Base-by-base conservation (phyloP, 148 eudicot species). In the Pharnaceum exiguum region DNA sequence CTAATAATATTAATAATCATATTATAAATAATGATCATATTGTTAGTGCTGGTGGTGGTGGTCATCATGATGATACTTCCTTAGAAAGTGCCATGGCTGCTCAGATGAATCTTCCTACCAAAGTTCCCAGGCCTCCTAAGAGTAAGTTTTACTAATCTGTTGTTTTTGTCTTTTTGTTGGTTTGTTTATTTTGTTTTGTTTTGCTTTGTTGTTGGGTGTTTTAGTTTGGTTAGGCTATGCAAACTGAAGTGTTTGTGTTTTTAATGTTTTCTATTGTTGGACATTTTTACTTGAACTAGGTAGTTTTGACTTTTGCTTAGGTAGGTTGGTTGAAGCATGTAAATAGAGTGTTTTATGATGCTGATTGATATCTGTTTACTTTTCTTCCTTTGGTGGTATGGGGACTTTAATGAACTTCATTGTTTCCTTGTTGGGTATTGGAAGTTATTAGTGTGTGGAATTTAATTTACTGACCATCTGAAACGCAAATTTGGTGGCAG, bases 131-230 rank as follows among this genome's bases (percentile, higher is more conserved):
- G 30, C 86, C 83, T 3, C 82, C 86, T 2, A 84, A 84, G 70
- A 78, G 90, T 84, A 68, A 78, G 79, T 71, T 31, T 42, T 30
- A n/a, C n/a, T n/a, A n/a, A n/a, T n/a, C n/a, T 45, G 27, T 45
- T 21, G 49, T 19, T 21, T 45, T 45, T 22, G 21, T 44, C 24
- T 44, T 2, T 3, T 37, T 1, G 7, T 36, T 37, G 40, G 19
- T 37, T 61, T 26, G 22, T 28, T 39, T 35, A 29, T 50, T 25
- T 19, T 10, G 16, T 21, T 23, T 22, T 52, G 53, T 16, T 22
- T 28, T 31, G 16, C 7, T 25, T 11, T 42, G 2, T 42, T 53
- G 5, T 31, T 27, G 28, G 46, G 11, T 13, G 5, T 40, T 17
- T 57, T 56, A 15, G 10, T 28, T 11, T 42, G 16, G 36, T 21